A percentile compares a stretch with the other conserved stretches of the same genome.
Evolutionary conservation across 352 stramenopile genomes (phyloP).

Genomic region (Globisporangium cederbergense): DNA sequence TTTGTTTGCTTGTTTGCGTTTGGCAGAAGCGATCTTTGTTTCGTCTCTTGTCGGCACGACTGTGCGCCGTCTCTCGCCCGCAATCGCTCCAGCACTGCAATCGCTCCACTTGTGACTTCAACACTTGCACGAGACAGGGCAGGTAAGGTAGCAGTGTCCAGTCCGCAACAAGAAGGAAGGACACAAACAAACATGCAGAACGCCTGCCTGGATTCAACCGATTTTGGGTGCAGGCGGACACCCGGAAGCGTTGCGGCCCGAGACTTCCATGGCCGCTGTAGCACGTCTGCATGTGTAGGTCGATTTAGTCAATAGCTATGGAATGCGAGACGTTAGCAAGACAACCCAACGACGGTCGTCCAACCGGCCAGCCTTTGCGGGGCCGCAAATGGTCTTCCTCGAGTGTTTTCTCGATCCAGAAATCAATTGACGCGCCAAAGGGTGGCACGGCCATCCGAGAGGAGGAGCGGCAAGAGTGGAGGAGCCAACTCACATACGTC

Average conservation of each 20-base stretch:
- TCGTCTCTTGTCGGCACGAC: background rate
- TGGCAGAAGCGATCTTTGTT: background rate
- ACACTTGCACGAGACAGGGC: conserved; percentile 6
- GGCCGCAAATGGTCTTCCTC: background rate
- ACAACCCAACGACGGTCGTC: too few species aligned
- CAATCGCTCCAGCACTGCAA: background rate
- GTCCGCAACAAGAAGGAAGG: background rate
- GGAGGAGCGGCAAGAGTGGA: too few species aligned
- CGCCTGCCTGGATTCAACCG: background rate
- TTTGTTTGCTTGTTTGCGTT: background rate
- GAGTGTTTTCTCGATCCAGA: background rate
- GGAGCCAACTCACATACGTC: background rate
- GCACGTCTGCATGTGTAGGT: too few species aligned
- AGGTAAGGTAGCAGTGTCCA: background rate
- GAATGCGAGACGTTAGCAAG: background rate
- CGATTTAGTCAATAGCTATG: too few species aligned
- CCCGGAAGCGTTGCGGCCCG: too few species aligned
- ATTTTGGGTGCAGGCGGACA: too few species aligned
- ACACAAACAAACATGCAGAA: background rate
- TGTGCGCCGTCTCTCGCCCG: background rate
- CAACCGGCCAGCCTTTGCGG: background rate
- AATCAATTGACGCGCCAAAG: background rate
- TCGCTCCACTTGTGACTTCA: conserved; percentile 4
- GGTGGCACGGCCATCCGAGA: background rate
- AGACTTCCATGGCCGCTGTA: background rate